A percentile compares a stretch with the other conserved stretches of the same genome.
Conservation (phyloP, 31 red algal species). For the Pterothamnion heteromorphum region DNA sequence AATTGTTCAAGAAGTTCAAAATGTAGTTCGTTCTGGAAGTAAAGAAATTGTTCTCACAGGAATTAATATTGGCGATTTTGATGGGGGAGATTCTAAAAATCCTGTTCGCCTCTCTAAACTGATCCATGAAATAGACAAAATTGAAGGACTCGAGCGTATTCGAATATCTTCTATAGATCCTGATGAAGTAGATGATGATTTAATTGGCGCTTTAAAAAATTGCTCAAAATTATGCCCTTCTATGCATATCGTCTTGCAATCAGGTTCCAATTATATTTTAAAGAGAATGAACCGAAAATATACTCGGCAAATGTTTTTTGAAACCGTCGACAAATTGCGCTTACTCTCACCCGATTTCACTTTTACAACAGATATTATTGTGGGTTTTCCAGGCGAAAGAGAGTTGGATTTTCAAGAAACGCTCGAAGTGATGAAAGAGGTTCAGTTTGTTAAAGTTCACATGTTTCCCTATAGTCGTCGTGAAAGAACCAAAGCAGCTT, state of each 20-base stretch:
- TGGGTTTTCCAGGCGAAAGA: conserved; percentile 87
- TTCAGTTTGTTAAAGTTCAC: conserved; percentile 66
- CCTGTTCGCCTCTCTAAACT: conserved; percentile 68
- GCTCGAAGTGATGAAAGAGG: conserved; percentile 67
- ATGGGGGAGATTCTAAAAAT: conserved; percentile 62
- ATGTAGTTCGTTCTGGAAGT: conserved; percentile 59
- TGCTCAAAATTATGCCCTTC: conserved; percentile 68
- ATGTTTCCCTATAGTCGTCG: conserved; percentile 77
- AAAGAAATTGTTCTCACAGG: conserved; percentile 78
- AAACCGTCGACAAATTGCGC: conserved; percentile 59
- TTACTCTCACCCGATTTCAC: conserved; percentile 76
- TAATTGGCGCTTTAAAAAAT: conserved; percentile 64
- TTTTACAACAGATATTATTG: conserved; percentile 86
- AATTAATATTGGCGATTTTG: conserved; percentile 92
- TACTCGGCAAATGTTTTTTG: conserved; percentile 62
- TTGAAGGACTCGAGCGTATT: conserved; percentile 77
- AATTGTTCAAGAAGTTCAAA: conserved; percentile 67
- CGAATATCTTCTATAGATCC: conserved; percentile 91
- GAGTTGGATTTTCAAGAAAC: conserved; percentile 84
- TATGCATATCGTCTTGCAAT: conserved; percentile 89
- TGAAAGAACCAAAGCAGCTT: conserved; percentile 62
- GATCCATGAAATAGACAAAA: conserved; percentile 55
- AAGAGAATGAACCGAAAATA: conserved; percentile 81
- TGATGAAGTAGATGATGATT: conserved; percentile 61
- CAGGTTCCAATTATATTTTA: conserved; percentile 75